A percentile compares a stretch with the other conserved stretches of the same genome.
Conservation (phyloP, 139 green algal species). For the Desmodesmus armatus region DNA sequence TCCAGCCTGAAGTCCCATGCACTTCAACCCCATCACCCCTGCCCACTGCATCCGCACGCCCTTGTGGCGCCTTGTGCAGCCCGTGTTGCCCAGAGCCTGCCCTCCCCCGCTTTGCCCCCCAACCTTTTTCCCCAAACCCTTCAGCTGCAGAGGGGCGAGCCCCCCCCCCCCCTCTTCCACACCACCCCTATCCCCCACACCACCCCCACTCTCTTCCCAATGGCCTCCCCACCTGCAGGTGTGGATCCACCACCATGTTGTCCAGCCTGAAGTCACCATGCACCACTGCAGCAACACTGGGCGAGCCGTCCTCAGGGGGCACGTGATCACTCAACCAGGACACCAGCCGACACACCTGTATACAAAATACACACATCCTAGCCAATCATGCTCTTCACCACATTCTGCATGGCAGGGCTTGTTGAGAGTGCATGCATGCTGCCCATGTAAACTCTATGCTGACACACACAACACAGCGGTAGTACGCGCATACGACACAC, state of each 20-base stretch:
- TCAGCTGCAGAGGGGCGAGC: too few relatives aligned
- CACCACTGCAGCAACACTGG: conserved; percentile 53
- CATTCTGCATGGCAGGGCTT: not conserved
- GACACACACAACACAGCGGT: not conserved
- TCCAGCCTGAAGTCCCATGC: not conserved
- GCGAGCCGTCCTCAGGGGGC: conserved; percentile 68
- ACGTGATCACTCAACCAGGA: conserved; percentile 82
- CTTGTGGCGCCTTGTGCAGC: too few relatives aligned
- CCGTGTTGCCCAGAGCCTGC: too few relatives aligned
- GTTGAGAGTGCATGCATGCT: not conserved
- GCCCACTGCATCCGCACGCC: too few relatives aligned
- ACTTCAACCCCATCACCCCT: too few relatives aligned
- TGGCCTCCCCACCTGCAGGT: conserved; percentile 25
- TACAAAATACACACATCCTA: not conserved
- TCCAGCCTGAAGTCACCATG: conserved; percentile 97
- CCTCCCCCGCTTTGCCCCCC: too few relatives aligned
- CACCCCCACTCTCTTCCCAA: too few relatives aligned
- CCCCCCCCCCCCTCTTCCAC: too few relatives aligned
- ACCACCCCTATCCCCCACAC: too few relatives aligned
- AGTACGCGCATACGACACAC: too few relatives aligned
- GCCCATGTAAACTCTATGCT: not conserved
- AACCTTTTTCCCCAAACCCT: too few relatives aligned
- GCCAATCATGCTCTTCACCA: not conserved
- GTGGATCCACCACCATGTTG: conserved; percentile 89
- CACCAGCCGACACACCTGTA: conserved; percentile 56